Evolutionary conservation across 2,329 filamentous ascomycete genomes (phyloP).

Genomic region (Diaporthe amygdali): DNA sequence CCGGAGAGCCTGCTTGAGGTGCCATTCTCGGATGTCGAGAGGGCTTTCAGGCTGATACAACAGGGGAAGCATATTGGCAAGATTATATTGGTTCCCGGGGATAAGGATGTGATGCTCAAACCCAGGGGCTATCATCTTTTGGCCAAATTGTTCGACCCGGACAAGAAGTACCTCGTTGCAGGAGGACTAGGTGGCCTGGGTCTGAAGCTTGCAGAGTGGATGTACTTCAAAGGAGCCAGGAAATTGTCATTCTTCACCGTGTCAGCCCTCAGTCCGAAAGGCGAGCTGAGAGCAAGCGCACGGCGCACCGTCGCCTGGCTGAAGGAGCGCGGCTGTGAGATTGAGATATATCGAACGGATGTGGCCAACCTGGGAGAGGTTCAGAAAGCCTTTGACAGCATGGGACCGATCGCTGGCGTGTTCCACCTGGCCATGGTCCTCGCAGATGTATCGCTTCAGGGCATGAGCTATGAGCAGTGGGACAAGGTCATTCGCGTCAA

Average conservation of each 20-base stretch:
- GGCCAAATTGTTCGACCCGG: background rate
- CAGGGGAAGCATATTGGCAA: constrained; percentile 48
- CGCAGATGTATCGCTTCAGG: background rate
- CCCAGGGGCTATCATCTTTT: background rate
- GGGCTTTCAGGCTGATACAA: constrained; percentile 42
- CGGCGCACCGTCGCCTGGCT: background rate
- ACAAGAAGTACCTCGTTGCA: background rate
- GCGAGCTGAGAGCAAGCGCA: background rate
- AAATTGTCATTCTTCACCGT: constrained; percentile 6
- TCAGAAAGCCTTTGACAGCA: background rate
- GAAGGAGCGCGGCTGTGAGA: background rate
- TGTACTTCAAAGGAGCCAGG: constrained; percentile 8
- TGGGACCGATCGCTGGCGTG: constrained; percentile 6
- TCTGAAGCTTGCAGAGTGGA: constrained; percentile 1
- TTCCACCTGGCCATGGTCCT: constrained; percentile 20
- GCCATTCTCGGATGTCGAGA: background rate
- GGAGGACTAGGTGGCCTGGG: constrained; percentile 15
- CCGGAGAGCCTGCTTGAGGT: background rate
- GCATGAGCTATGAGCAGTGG: background rate
- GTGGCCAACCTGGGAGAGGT: background rate
- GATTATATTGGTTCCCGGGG: constrained; percentile 34
- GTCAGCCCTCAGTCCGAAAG: background rate
- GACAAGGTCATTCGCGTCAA: constrained; percentile 8
- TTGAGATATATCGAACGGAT: background rate
- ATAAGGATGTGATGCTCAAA: background rate